Base-by-base conservation (phyloP, 2,329 filamentous ascomycete genomes). In the Pseudogymnoascus verrucosus region DNA sequence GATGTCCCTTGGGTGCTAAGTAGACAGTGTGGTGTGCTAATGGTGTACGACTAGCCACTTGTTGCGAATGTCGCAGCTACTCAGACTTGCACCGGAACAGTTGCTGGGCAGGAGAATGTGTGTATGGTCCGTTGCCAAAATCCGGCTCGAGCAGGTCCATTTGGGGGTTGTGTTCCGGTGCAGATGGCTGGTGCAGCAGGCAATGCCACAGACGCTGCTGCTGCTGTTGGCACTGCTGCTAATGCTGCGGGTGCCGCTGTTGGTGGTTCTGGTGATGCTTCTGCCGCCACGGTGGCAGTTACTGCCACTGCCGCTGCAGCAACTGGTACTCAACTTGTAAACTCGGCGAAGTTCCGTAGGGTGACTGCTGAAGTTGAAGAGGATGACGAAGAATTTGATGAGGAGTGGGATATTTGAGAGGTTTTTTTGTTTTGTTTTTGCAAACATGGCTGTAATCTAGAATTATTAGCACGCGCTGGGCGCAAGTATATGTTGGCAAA, bases 61-160 rank as follows among this genome's bases (percentile, higher is more conserved):
- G 78, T 74, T n/a, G 84, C 80, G 12, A 77, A 77, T n/a, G 80
- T 88, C 66, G 82, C 84, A 0, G 79, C 79, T 40, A 74, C 76
- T 65, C 80, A 83, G 75, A 70, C 75, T 54, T 88, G 85, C 75
- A 85, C 82, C 12, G 85, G 85, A 57, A 83, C 78, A 36, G 81
- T 84, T 4, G 84, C 82, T 11, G 85, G 84, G 40, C 78, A 84
- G 74, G 72, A 77, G 37, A 84, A 84, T 68, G 79, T 86, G 68
- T 88, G 85, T 76, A 80, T 88, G 68, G 83, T 88, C 60, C 79
- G 83, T 26, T 87, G 84, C 76, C 75, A 84, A 76, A 88, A 88
- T 74, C 78, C 76, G 1, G 84, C 84, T 36, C 75, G 79, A 62
- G 84, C 84, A 39, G 84, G 85, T 12, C 85, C 85, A 31, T 88